phyloP scores from a whole-genome alignment of 202 grass and related monocot genomes.

The Panicum hallii region DNA sequence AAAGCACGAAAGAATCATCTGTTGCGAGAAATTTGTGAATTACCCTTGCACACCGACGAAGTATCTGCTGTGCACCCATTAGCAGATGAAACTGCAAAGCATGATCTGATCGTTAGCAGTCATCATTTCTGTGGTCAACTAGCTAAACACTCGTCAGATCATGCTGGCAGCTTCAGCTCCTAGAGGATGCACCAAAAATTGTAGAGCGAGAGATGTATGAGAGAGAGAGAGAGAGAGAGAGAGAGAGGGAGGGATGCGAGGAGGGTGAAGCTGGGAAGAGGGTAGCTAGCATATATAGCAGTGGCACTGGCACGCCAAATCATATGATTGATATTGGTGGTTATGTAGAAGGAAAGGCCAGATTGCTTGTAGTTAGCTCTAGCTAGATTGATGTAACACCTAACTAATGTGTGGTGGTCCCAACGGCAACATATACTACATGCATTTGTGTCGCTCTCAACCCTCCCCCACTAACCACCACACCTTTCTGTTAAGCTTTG shows the following conservation, averaged over 20 bases:
- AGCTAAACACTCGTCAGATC: conserved; percentile 52
- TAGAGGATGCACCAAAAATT: conserved; percentile 46
- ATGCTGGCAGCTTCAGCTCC: conserved; percentile 81
- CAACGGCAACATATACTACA: conserved; percentile 24
- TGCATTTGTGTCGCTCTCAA: conserved; percentile 40
- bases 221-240: conserved; percentile 14
- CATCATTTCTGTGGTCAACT: neutral
- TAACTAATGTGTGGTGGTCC: conserved; percentile 61
- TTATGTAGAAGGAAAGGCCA: conserved; percentile 28
- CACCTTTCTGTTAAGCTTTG: conserved; percentile 48
- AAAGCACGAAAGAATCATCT: neutral
- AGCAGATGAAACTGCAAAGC: conserved; percentile 72
- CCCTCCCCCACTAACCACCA: conserved; percentile 33
- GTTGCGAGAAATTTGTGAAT: neutral
- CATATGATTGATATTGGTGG: conserved; percentile 44
- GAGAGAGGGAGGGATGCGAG: neutral
- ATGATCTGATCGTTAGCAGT: conserved; percentile 46
- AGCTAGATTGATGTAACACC: conserved; percentile 65
- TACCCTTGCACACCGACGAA: neutral
- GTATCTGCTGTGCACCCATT: conserved; percentile 36
- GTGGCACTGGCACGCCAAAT: neutral
- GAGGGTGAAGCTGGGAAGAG: conserved; percentile 6
- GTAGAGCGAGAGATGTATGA: neutral
- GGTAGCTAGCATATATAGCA: conserved; percentile 47
- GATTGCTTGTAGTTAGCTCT: conserved; percentile 43